Percentiles rank a stretch among this genome's conserved stretches.
phyloP scores from a whole-genome alignment of 106 monocot species.

The Acanthochlamys bracteata region DNA sequence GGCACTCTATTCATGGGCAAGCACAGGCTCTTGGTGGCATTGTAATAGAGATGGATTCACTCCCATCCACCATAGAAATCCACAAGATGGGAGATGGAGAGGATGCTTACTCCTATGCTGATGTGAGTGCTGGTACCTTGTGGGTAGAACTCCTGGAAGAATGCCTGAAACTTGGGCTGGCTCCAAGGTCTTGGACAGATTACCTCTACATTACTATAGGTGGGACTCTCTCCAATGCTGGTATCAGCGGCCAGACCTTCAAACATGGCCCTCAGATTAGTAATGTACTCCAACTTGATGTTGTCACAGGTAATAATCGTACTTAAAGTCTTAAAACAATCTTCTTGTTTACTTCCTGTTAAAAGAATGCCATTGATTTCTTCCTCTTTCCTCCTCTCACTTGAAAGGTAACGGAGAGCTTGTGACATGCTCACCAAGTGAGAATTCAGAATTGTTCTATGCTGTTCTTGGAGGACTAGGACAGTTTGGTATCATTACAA shows the following conservation, averaged over 20 bases:
- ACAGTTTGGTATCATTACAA: conserved; percentile 68
- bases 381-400: neutral
- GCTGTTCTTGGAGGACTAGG: conserved; percentile 56
- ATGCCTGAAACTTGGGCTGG: conserved; percentile 47
- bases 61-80: conserved; percentile 33
- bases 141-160: conserved; percentile 69
- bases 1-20: conserved; percentile 81
- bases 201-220: conserved; percentile 75
- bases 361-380: neutral
- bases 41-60: conserved; percentile 70
- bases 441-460: conserved; percentile 38
- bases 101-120: conserved; percentile 34
- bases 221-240: conserved; percentile 81
- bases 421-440: conserved; percentile 36
- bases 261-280: conserved; percentile 80
- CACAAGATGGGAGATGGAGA: conserved; percentile 4
- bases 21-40: conserved; percentile 73
- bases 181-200: conserved; percentile 88
- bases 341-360: neutral
- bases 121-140: conserved; percentile 56
- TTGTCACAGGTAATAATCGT: conserved; percentile 50
- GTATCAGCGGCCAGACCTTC: conserved; percentile 85
- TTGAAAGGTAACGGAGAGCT: conserved; percentile 47
- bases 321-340: neutral
- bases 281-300: conserved; percentile 75